Percentiles rank a stretch among this genome's conserved stretches.
phyloP scores from a whole-genome alignment of 129 eudicot species.

The Pseudognaphalium luteoalbum region DNA sequence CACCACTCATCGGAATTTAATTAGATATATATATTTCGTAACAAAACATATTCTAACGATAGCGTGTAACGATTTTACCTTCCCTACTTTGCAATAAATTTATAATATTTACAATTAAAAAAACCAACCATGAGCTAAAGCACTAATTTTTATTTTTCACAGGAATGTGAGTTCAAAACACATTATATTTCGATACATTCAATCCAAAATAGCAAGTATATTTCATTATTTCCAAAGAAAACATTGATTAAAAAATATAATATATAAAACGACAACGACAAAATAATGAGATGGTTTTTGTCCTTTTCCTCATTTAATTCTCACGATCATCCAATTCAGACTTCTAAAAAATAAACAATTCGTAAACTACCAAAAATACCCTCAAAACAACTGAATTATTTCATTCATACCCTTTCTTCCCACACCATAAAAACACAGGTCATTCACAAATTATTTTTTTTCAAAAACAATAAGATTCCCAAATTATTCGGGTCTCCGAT shows the following conservation, averaged over 20 bases:
- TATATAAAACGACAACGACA: not conserved
- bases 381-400: not conserved
- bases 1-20: too few relatives aligned
- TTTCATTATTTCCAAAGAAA: not conserved
- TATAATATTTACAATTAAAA: too few relatives aligned
- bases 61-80: too few relatives aligned
- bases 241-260: not conserved
- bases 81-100: too few relatives aligned
- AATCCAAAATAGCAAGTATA: not conserved
- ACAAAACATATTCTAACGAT: too few relatives aligned
- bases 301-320: not conserved
- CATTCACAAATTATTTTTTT: not conserved
- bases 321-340: too few relatives aligned
- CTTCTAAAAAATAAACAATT: not conserved
- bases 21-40: too few relatives aligned
- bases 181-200: too few relatives aligned
- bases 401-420: not conserved
- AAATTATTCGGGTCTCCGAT: not conserved
- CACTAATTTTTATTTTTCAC: too few relatives aligned
- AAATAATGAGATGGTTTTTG: not conserved
- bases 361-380: not conserved
- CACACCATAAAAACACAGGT: not conserved
- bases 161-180: too few relatives aligned
- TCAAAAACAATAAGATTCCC: not conserved
- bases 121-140: too few relatives aligned